Percentiles rank a stretch among this genome's conserved stretches.
Evolutionary conservation across 176 grass and related monocot species (phyloP).

Genomic region (Bromus sterilis): DNA sequence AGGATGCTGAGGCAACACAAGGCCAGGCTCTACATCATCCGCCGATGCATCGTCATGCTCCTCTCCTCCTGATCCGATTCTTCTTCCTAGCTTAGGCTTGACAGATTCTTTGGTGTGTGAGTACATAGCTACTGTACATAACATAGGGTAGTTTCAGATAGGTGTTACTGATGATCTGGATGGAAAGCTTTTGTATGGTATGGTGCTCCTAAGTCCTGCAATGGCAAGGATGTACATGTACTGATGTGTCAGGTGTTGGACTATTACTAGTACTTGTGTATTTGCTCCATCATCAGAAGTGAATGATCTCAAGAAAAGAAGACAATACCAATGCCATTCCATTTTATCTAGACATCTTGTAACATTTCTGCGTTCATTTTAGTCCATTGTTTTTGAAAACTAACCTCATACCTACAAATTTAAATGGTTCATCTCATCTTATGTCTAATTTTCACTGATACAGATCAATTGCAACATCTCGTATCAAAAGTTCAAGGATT

Average conservation of each 20-base stretch:
- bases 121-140: background rate
- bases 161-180: background rate
- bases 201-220: slow-evolving; percentile 29
- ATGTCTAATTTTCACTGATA: no score
- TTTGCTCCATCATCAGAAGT: background rate
- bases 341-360: background rate
- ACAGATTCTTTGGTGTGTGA: slow-evolving; percentile 1
- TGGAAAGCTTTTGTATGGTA: background rate
- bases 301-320: background rate
- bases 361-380: no score
- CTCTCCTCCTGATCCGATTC: slow-evolving; percentile 21
- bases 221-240: slow-evolving; percentile 24
- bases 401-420: background rate
- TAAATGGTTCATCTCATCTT: no score
- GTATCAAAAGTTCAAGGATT: background rate
- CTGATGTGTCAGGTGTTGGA: background rate
- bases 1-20: slow-evolving; percentile 55
- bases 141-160: slow-evolving; percentile 30
- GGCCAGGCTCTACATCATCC: slow-evolving; percentile 51
- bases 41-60: slow-evolving; percentile 58
- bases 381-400: no score
- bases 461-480: no score
- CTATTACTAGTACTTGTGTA: background rate
- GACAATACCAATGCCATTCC: background rate
- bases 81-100: slow-evolving; percentile 10